A percentile compares a stretch with the other conserved stretches of the same genome.
Conservation (phyloP, 2,329 filamentous ascomycete genomes). For the Metarhizium rileyi region DNA sequence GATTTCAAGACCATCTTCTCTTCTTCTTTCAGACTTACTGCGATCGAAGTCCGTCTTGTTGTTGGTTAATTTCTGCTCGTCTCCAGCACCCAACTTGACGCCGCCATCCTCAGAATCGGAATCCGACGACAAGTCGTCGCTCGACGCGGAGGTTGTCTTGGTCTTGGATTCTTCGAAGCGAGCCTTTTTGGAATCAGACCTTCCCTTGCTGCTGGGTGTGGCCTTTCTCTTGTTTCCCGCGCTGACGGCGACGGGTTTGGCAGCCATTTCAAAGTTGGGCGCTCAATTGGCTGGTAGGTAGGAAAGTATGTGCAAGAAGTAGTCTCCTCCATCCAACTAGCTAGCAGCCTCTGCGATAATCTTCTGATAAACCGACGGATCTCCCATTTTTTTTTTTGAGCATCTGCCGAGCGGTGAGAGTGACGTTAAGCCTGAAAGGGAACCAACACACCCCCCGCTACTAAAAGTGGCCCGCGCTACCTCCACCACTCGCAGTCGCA, state of each 20-base stretch:
- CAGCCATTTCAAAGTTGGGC: conserved; percentile 30
- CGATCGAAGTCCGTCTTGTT: conserved; percentile 29
- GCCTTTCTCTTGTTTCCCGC: conserved; percentile 50
- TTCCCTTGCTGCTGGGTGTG: conserved; percentile 32
- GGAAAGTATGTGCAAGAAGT: too few relatives aligned
- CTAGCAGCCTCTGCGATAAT: not conserved
- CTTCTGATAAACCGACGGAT: not conserved
- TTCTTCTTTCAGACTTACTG: conserved; percentile 21
- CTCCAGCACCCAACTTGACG: conserved; percentile 31
- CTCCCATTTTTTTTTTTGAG: conserved; percentile 15
- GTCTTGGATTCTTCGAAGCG: conserved; percentile 28
- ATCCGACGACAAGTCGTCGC: conserved; percentile 32
- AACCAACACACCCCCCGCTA: conserved; percentile 17
- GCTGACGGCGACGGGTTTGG: conserved; percentile 33
- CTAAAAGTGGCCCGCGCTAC: conserved; percentile 5
- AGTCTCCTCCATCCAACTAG: not conserved
- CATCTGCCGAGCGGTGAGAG: conserved; percentile 27
- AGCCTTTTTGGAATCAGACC: conserved; percentile 39
- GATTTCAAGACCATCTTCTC: not conserved
- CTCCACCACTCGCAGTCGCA: conserved; percentile 15
- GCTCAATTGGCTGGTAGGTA: not conserved
- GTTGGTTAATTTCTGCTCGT: conserved; percentile 24
- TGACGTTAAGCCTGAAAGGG: conserved; percentile 13
- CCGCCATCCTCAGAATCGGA: conserved; percentile 41
- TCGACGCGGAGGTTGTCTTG: conserved; percentile 22